A percentile compares a stretch with the other conserved stretches of the same genome.
Conservation (phyloP, 148 eudicot species). For the Camellia sinensis region DNA sequence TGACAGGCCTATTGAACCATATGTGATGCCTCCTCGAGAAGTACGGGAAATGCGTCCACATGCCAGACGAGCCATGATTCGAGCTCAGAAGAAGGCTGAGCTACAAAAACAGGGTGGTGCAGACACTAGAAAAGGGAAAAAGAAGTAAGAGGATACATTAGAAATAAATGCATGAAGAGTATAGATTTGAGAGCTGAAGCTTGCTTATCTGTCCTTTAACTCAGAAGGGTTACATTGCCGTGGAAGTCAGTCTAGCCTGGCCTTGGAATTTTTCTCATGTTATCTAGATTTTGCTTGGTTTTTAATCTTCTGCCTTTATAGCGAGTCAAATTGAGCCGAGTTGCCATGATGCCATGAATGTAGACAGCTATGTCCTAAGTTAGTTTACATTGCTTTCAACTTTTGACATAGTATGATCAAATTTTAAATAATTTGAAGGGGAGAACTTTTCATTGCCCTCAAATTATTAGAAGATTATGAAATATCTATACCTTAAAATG, state of each 20-base stretch:
- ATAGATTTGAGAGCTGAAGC: not conserved
- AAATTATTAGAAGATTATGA: no score
- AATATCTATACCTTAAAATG: no score
- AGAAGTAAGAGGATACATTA: constrained; percentile 36
- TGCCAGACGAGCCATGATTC: constrained; percentile 78
- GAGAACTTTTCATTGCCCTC: no score
- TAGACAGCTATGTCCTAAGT: no score
- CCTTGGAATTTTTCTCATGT: not conserved
- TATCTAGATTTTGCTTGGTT: not conserved
- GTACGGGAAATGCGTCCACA: constrained; percentile 93
- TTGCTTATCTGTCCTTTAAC: not conserved
- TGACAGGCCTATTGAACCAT: constrained; percentile 79
- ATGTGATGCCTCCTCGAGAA: constrained; percentile 74
- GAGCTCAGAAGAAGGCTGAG: constrained; percentile 78
- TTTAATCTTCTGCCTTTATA: no score
- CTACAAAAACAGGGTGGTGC: constrained; percentile 48
- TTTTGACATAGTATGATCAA: no score
- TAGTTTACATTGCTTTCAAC: no score
- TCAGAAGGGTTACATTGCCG: not conserved
- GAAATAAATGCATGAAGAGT: no score
- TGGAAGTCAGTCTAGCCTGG: not conserved
- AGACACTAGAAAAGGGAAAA: constrained; percentile 36
- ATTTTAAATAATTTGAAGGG: no score
- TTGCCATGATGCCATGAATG: no score
- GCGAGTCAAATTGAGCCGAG: no score